A percentile compares a stretch with the other conserved stretches of the same genome.
Evolutionary conservation across 768 basidiomycete species (phyloP).

Genomic region (Piloderma croceum): DNA sequence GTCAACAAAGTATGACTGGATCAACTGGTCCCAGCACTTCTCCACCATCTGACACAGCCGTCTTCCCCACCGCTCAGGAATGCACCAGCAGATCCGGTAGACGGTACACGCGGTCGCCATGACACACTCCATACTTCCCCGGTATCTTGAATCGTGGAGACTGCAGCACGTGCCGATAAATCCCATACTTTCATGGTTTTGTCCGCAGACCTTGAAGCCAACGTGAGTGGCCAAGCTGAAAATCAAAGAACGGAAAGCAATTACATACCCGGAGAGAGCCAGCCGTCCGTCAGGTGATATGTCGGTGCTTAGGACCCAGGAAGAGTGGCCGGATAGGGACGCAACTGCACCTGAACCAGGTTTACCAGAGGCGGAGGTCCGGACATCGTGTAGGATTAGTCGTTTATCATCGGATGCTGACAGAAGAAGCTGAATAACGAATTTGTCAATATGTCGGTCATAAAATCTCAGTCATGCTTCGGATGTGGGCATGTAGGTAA

Average conservation of each 20-base stretch:
- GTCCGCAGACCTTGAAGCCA: conserved; percentile 69
- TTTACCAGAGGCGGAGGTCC: conserved; percentile 53
- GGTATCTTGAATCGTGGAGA: conserved; percentile 72
- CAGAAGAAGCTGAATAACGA: conserved; percentile 58
- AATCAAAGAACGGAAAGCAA: conserved; percentile 1
- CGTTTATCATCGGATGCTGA: conserved; percentile 93
- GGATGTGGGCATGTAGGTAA: too few species aligned
- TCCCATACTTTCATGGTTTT: conserved; percentile 88
- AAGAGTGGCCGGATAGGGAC: conserved; percentile 80
- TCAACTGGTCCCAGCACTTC: conserved; percentile 53
- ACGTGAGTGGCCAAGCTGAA: too few species aligned
- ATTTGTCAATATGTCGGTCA: neutral
- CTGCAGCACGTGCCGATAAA: conserved; percentile 62
- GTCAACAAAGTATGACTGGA: conserved; percentile 7
- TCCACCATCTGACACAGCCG: conserved; percentile 72
- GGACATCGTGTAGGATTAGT: conserved; percentile 85
- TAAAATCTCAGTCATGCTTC: too few species aligned
- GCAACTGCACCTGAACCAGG: conserved; percentile 75
- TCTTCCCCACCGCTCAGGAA: conserved; percentile 69
- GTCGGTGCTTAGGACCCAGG: conserved; percentile 84
- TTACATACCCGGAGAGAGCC: conserved; percentile 70
- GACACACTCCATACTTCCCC: conserved; percentile 83
- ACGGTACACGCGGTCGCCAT: conserved; percentile 64
- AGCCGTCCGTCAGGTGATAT: conserved; percentile 78
- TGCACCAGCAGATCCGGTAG: conserved; percentile 50